Percentiles rank a stretch among this genome's conserved stretches.
Evolutionary conservation across 495 filamentous ascomycete species (phyloP).

Genomic region (Penicillium riverlandense): DNA sequence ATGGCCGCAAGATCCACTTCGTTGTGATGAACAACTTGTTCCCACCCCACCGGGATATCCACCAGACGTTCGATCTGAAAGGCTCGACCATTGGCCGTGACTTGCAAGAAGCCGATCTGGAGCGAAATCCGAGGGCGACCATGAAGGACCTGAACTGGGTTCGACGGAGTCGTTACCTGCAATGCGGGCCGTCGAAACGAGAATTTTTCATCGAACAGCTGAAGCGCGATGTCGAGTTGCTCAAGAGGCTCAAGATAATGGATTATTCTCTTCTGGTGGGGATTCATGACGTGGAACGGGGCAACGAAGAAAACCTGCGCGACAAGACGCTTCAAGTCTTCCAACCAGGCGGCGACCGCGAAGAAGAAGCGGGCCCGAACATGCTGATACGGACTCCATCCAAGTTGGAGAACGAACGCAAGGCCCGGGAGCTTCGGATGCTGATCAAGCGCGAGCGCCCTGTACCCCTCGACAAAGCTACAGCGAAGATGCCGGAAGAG

Average conservation of each 20-base stretch:
- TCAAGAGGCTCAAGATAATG: constrained; percentile 92
- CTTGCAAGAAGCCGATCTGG: constrained; percentile 79
- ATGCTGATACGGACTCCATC: constrained; percentile 86
- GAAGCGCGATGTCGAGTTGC: constrained; percentile 72
- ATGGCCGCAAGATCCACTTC: constrained; percentile 97
- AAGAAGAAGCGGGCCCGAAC: constrained; percentile 49
- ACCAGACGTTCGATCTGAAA: constrained; percentile 94
- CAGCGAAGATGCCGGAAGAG: constrained; percentile 85
- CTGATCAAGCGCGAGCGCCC: constrained; percentile 90
- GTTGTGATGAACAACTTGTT: constrained; percentile 99
- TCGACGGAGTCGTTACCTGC: constrained; percentile 72
- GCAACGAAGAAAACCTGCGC: constrained; percentile 92
- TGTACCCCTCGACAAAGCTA: constrained; percentile 76
- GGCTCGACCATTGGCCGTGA: constrained; percentile 95
- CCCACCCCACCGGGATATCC: constrained; percentile 93
- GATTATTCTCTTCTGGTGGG: constrained; percentile 95
- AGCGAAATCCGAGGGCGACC: constrained; percentile 83
- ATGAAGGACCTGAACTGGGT: constrained; percentile 98
- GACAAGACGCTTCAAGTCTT: constrained; percentile 95
- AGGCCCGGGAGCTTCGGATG: constrained; percentile 85
- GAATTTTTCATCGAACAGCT: constrained; percentile 81
- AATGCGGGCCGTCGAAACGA: constrained; percentile 83
- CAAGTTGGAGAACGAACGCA: constrained; percentile 85
- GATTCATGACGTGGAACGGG: constrained; percentile 80
- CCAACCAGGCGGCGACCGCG: constrained; percentile 70